Conservation (phyloP, 768 basidiomycete genomes). For the Phylloporus scabripes region DNA sequence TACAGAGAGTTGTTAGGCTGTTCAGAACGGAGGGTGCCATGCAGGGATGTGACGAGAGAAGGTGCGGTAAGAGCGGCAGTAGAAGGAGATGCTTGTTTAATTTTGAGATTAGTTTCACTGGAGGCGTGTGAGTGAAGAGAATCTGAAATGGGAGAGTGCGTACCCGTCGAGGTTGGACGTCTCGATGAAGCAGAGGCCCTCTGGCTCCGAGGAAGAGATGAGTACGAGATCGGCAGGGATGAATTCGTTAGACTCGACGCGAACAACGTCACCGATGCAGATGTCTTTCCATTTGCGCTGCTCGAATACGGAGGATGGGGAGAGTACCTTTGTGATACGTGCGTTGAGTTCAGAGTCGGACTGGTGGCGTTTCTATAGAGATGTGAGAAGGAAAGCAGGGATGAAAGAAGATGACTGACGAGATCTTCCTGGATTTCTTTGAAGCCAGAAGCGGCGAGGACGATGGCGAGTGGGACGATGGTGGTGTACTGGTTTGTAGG, state of each 20-base stretch:
- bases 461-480: constrained; percentile 82
- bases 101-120: constrained; percentile 97
- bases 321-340: constrained; percentile 71
- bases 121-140: neutral
- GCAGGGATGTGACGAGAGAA: constrained; percentile 60
- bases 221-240: constrained; percentile 94
- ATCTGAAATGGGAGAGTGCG: constrained; percentile 3
- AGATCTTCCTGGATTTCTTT: constrained; percentile 96
- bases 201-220: constrained; percentile 88
- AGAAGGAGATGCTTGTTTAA: constrained; percentile 89
- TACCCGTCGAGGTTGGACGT: constrained; percentile 98
- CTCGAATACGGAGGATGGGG: constrained; percentile 55
- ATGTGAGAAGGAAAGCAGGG: constrained; percentile 1
- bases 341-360: constrained; percentile 91
- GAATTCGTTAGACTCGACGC: constrained; percentile 86
- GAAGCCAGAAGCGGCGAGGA: constrained; percentile 88
- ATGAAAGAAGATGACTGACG: constrained; percentile 24
- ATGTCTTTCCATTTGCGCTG: constrained; percentile 86
- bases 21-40: constrained; percentile 86
- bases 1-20: constrained; percentile 98
- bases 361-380: constrained; percentile 85
- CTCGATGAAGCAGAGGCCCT: constrained; percentile 96
- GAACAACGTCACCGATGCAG: constrained; percentile 85
- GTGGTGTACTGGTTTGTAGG: constrained; percentile 96
- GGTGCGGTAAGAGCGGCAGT: constrained; percentile 79